Conservation (phyloP, 2,329 filamentous ascomycete genomes). For the Tolypocladium inflatum region DNA sequence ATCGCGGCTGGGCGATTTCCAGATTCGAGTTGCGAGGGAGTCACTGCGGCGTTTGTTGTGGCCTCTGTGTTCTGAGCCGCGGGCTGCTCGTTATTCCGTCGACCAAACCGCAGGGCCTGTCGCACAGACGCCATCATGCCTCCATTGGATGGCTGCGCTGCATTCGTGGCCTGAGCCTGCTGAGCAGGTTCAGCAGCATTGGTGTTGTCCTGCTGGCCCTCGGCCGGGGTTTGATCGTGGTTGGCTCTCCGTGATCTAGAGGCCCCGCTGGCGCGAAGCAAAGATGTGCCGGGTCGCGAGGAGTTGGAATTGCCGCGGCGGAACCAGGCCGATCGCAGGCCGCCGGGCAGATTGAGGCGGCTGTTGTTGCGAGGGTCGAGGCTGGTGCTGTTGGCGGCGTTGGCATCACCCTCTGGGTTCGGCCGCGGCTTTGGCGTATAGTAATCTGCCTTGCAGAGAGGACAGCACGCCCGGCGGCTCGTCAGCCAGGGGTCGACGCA, state of each 20-base stretch:
- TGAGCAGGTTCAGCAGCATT: not conserved
- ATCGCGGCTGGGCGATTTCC: slow-evolving; percentile 21
- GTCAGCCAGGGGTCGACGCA: slow-evolving; percentile 97
- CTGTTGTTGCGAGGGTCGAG: slow-evolving; percentile 28
- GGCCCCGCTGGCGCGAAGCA: not conserved
- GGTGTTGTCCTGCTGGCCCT: slow-evolving; percentile 5
- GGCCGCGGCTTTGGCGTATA: slow-evolving; percentile 86
- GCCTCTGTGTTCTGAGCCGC: slow-evolving; percentile 5
- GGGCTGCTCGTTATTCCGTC: slow-evolving; percentile 13
- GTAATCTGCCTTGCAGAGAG: slow-evolving; percentile 96
- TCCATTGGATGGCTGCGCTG: slow-evolving; percentile 1
- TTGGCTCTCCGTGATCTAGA: slow-evolving; percentile 1
- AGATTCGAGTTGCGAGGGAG: slow-evolving; percentile 38
- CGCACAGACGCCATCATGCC: slow-evolving; percentile 22
- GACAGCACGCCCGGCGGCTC: slow-evolving; percentile 86
- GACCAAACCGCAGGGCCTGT: slow-evolving; percentile 21
- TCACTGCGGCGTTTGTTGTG: slow-evolving; percentile 17
- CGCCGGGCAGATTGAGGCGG: slow-evolving; percentile 38
- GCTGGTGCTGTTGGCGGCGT: slow-evolving; percentile 8
- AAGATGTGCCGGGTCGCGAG: not conserved
- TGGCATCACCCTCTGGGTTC: slow-evolving; percentile 19
- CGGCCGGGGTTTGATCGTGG: not conserved
- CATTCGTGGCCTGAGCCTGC: not conserved
- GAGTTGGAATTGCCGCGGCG: slow-evolving; percentile 8
- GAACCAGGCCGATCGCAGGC: slow-evolving; percentile 30